phyloP scores from a whole-genome alignment of 2,329 filamentous ascomycete species.

The Emergomyces orientalis region DNA sequence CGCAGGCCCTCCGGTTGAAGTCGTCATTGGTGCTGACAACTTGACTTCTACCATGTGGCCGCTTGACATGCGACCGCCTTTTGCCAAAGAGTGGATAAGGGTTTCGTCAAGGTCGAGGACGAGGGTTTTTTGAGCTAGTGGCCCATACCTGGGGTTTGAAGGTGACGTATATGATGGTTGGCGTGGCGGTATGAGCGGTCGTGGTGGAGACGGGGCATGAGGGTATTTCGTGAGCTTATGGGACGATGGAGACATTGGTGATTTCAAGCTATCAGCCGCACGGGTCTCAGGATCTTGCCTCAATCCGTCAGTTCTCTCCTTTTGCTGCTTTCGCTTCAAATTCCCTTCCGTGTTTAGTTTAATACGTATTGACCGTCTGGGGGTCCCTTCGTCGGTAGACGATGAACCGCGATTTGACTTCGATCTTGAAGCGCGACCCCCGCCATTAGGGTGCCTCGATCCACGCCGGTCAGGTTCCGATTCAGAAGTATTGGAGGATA shows the following conservation, averaged over 20 bases:
- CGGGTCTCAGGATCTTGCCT: constrained; percentile 31
- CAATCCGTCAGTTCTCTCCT: constrained; percentile 22
- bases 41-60: constrained; percentile 99
- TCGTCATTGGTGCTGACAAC: constrained; percentile 42
- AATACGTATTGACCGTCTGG: constrained; percentile 78
- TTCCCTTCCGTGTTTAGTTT: constrained; percentile 75
- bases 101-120: constrained; percentile 96
- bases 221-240: constrained; percentile 76
- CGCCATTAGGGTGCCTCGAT: constrained; percentile 18
- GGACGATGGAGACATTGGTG: constrained; percentile 71
- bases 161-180: constrained; percentile 73
- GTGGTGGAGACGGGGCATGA: constrained; percentile 75
- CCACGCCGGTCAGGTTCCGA: constrained; percentile 41
- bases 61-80: constrained; percentile 88
- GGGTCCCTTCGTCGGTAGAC: constrained; percentile 54
- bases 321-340: constrained; percentile 56
- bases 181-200: constrained; percentile 78
- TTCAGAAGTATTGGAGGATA: constrained; percentile 46
- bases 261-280: constrained; percentile 77
- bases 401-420: constrained; percentile 22
- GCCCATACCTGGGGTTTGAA: constrained; percentile 26
- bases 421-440: constrained; percentile 22
- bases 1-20: constrained; percentile 48
- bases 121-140: constrained; percentile 73
- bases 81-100: constrained; percentile 94